A percentile compares a stretch with the other conserved stretches of the same genome.
phyloP scores from a whole-genome alignment of 768 basidiomycete species.

The Filobasidium floriforme region DNA sequence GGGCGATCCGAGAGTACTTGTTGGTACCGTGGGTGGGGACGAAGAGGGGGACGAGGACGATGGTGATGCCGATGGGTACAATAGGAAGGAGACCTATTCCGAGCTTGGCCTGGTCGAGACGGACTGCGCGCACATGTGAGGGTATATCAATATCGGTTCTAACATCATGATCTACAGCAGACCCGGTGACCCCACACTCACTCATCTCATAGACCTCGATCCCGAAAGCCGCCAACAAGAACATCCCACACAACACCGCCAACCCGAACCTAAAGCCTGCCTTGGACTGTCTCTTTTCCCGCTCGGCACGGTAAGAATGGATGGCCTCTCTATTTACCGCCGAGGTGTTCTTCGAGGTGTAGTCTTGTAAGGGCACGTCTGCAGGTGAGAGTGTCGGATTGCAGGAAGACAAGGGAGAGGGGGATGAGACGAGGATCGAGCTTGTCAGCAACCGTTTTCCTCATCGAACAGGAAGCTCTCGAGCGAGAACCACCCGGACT shows the following conservation, averaged over 20 bases:
- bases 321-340: slow-evolving; percentile 1
- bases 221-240: slow-evolving; percentile 11
- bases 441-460: background rate
- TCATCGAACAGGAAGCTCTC: background rate
- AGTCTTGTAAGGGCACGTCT: background rate
- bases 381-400: too few species aligned
- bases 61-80: slow-evolving; percentile 1
- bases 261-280: slow-evolving; percentile 11
- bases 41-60: slow-evolving; percentile 13
- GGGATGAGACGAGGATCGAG: too few species aligned
- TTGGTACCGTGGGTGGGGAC: slow-evolving; percentile 18
- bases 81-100: slow-evolving; percentile 20
- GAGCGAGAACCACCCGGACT: background rate
- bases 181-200: background rate
- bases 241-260: slow-evolving; percentile 4
- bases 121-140: background rate
- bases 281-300: slow-evolving; percentile 1
- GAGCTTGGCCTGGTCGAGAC: slow-evolving; percentile 9
- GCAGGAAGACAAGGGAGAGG: too few species aligned
- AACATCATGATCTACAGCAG: too few species aligned
- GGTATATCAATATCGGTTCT: too few species aligned
- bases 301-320: background rate
- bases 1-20: slow-evolving; percentile 3
- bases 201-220: slow-evolving; percentile 18
- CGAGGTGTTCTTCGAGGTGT: slow-evolving; percentile 3